These are phyloP conservation scores for Phytophthora sojae DNA, from an alignment of 352 stramenopile species.

Conservation along the genomic window DNA sequence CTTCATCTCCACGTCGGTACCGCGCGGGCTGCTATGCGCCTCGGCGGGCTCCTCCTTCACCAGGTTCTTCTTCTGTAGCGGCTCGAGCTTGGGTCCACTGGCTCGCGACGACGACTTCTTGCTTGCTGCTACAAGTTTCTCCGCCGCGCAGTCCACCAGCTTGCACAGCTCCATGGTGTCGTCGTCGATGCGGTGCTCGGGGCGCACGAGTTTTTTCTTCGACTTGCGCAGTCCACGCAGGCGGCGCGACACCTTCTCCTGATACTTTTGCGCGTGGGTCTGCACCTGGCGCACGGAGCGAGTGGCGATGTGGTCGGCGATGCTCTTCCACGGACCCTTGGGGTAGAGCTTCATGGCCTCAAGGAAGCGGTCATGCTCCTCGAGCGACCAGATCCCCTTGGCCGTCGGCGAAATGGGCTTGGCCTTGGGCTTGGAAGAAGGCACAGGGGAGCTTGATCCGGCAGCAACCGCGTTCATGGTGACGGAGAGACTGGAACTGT, in stretches of 20 bases:
- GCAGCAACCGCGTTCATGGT: conserved; percentile 37
- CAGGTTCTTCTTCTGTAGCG: conserved; percentile 36
- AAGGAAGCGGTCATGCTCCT: conserved; percentile 81
- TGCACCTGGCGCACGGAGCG: conserved; percentile 77
- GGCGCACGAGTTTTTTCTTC: conserved; percentile 73
- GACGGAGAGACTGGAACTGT: background rate
- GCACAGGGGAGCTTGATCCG: conserved; percentile 34
- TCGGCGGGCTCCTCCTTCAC: conserved; percentile 32
- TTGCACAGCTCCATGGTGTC: conserved; percentile 70
- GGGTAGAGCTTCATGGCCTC: conserved; percentile 72
- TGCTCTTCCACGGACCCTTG: conserved; percentile 76
- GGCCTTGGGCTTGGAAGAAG: conserved; percentile 21
- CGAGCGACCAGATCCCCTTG: conserved; percentile 69
- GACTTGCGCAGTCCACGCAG: conserved; percentile 72
- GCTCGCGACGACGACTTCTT: conserved; percentile 25
- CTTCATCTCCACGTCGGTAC: conserved; percentile 45
- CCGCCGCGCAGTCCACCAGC: conserved; percentile 53
- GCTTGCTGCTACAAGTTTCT: conserved; percentile 50
- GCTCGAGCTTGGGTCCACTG: conserved; percentile 30
- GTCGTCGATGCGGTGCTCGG: conserved; percentile 67
- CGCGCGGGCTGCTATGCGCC: conserved; percentile 31
- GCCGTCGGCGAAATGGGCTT: conserved; percentile 41
- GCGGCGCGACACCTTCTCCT: conserved; percentile 75
- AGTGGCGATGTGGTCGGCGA: conserved; percentile 75
- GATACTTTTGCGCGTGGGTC: conserved; percentile 84